Conservation (phyloP, 164 flowering plant species). For the Annona squamosa region DNA sequence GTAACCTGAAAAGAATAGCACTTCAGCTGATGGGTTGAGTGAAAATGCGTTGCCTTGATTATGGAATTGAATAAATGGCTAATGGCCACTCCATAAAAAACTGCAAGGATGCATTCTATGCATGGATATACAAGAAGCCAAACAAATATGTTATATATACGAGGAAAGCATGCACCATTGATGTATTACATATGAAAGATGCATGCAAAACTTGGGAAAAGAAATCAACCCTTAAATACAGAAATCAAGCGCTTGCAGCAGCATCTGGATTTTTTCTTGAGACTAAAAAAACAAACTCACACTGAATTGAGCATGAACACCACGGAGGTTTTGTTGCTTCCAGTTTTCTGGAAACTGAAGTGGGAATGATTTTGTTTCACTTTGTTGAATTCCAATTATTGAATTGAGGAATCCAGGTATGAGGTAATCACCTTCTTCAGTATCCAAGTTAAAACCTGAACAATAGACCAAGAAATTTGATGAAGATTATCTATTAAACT, state of each 20-base stretch:
- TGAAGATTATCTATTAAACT: not conserved
- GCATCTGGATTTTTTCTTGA: not conserved
- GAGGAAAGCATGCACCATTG: too few species aligned
- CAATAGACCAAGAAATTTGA: not conserved
- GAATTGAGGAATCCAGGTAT: conserved; percentile 81
- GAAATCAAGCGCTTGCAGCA: not conserved
- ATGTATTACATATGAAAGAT: not conserved
- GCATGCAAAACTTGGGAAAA: not conserved
- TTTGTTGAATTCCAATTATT: conserved; percentile 60
- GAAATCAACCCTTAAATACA: not conserved
- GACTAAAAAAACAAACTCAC: conserved; percentile 38
- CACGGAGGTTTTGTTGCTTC: conserved; percentile 84
- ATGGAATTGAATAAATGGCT: not conserved
- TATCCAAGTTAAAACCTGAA: conserved; percentile 82
- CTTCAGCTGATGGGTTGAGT: not conserved
- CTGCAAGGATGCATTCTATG: not conserved
- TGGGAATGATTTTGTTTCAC: conserved; percentile 82
- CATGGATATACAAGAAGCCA: not conserved
- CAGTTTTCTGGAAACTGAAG: conserved; percentile 80
- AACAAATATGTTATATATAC: too few species aligned
- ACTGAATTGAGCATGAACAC: conserved; percentile 69
- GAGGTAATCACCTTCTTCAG: conserved; percentile 76
- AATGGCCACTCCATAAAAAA: not conserved
- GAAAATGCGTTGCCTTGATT: not conserved
- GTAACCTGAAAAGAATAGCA: conserved; percentile 43